Evolutionary conservation across 805 yeast genomes (phyloP), one percentile per base, ranked within the genome.

Genomic region (Saccharomyces jurei): DNA sequence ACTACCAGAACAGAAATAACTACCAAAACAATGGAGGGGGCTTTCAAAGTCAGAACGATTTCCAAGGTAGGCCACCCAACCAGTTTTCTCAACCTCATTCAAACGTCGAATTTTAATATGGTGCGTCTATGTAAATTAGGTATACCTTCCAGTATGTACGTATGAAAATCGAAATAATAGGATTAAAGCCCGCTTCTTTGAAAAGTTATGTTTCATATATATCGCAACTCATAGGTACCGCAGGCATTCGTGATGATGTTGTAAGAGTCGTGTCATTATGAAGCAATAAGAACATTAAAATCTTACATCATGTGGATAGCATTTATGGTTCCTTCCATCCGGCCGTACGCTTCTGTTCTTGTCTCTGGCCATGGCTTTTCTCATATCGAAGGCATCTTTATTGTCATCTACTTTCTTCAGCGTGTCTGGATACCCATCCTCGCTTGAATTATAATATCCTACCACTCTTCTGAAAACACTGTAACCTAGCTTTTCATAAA

Each of bases 401-500:
- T 77, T 79, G 69, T 91, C 97, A 59, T 82, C 72, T 9, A 75
- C 66, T 29, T 73, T 72, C 32, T 74, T 79, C 32, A 79, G 68
- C 25, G 68, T 65, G 1, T 54, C 47, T 0, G 73, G 73, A 55
- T 78, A 78, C 2, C 70, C 66, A n/a, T 81, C 79, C 54, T 74
- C 74, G 2, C 72, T 73, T 4, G 74, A 63, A 11, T 90, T 89
- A 67, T 94, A 94, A 66, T 94, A 94, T 0, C 92, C 92, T 11
- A 89, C 81, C 4, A 94, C 98, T 52, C 99, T 72, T 69, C 99
- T 73, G 66, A 77, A 94, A 0, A 90, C 88, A 9, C 83, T 76
- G 65, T 91, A 94, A 0, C 97, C 98, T 53, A 94, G 69, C 61
- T 87, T 86, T 65, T 89, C 92, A 68, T 94, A 94, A 63, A 94